Percentiles rank a stretch among this genome's conserved stretches.
Evolutionary conservation across 2,329 filamentous ascomycete species (phyloP).

Genomic region (Colletotrichum viniferum): DNA sequence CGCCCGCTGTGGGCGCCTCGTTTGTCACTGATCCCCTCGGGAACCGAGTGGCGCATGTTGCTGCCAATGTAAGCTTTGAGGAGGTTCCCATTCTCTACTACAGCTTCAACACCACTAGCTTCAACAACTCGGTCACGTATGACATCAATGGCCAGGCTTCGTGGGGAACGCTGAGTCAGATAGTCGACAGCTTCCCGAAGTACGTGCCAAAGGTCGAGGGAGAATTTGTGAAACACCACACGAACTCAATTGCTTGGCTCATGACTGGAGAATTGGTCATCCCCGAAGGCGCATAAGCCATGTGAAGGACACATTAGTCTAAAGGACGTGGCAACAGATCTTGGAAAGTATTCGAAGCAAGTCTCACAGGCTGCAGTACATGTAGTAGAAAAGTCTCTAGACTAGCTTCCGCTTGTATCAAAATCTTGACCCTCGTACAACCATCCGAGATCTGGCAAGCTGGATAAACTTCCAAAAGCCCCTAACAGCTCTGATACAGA

Average conservation of each 20-base stretch:
- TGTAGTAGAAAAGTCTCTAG: background rate
- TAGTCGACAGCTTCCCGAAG: background rate
- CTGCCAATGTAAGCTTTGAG: background rate
- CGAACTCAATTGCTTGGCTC: background rate
- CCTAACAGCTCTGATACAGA: background rate
- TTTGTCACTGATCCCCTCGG: background rate
- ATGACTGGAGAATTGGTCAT: background rate
- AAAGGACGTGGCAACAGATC: accelerated
- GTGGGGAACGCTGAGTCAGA: background rate
- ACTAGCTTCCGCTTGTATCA: background rate
- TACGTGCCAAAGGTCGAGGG: background rate
- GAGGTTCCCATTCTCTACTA: background rate
- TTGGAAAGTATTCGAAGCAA: background rate
- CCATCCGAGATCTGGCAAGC: background rate
- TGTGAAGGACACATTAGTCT: background rate
- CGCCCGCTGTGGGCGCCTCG: background rate
- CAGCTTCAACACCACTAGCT: background rate
- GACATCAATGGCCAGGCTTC: background rate
- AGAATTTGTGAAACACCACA: background rate
- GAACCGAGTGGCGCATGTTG: background rate
- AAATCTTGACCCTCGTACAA: background rate
- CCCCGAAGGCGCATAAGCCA: background rate
- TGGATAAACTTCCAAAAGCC: background rate
- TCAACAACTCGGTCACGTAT: background rate
- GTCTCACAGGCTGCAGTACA: background rate